A percentile compares a stretch with the other conserved stretches of the same genome.
phyloP scores from a whole-genome alignment of 139 green algal species.

The Closterium sp. region DNA sequence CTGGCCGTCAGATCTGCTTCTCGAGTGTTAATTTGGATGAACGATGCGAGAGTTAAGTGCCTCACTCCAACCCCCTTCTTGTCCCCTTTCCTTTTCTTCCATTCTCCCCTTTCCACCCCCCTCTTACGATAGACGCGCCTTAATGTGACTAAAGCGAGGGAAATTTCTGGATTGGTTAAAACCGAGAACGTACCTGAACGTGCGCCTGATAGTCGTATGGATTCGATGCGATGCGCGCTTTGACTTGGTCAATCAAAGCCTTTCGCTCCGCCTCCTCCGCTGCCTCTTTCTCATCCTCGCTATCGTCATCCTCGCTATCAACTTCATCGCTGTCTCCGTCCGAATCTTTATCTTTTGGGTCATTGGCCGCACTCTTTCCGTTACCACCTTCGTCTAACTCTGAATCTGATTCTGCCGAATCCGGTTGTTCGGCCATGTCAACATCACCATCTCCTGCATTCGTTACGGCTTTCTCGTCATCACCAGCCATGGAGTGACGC shows the following conservation, averaged over 20 bases:
- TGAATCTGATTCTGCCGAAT: background rate
- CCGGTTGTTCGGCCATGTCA: background rate
- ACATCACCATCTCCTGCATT: background rate
- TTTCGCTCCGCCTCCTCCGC: constrained; percentile 23
- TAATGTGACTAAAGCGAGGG: background rate
- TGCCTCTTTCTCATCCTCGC: constrained; percentile 28
- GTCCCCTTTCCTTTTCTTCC: no score
- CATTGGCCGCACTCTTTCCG: background rate
- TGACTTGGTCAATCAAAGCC: background rate
- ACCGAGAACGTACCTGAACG: constrained; percentile 22
- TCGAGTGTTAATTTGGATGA: no score
- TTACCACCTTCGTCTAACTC: background rate
- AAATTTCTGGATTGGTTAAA: background rate
- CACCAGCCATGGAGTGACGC: background rate
- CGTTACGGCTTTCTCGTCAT: background rate
- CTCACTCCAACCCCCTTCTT: no score
- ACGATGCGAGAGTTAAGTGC: no score
- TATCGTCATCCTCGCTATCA: constrained; percentile 27
- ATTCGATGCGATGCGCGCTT: constrained; percentile 10
- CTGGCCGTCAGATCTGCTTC: no score
- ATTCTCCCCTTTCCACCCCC: no score
- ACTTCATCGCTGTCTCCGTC: background rate
- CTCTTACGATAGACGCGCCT: no score
- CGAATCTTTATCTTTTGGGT: background rate
- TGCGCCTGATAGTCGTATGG: constrained; percentile 31